These are phyloP conservation scores for Hortiboletus campestris DNA, from an alignment of 768 basidiomycete genomes.

Conservation along the genomic window DNA sequence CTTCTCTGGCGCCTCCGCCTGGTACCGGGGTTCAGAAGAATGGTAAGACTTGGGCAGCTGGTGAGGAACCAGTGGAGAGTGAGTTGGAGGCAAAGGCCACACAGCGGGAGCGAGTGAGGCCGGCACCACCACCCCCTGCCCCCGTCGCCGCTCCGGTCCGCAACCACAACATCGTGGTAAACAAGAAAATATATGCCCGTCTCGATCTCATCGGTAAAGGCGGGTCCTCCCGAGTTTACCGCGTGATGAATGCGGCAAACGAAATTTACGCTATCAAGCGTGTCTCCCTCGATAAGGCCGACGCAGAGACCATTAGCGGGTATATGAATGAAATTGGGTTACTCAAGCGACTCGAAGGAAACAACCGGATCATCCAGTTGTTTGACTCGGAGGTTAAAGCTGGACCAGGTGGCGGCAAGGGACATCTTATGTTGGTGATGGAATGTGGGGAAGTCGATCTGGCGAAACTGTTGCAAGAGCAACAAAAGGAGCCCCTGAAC, in stretches of 20 bases:
- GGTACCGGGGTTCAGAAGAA: conserved; percentile 22
- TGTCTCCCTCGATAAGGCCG: conserved; percentile 86
- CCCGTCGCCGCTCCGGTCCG: conserved; percentile 33
- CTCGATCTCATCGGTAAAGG: conserved; percentile 91
- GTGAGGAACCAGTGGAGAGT: conserved; percentile 42
- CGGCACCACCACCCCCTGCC: conserved; percentile 37
- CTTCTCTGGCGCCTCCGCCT: conserved; percentile 17
- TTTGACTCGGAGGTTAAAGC: conserved; percentile 85
- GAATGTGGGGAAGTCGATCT: conserved; percentile 96
- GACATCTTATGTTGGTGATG: conserved; percentile 84
- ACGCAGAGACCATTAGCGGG: conserved; percentile 82
- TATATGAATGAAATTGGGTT: conserved; percentile 97
- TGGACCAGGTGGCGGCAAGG: conserved; percentile 64
- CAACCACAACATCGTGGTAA: conserved; percentile 44
- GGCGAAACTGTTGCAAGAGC: conserved; percentile 77
- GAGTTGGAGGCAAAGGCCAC: conserved; percentile 30
- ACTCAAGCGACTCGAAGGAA: conserved; percentile 91
- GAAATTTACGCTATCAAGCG: conserved; percentile 91
- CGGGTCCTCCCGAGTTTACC: conserved; percentile 93
- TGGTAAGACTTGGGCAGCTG: conserved; percentile 46
- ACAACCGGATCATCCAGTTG: conserved; percentile 86
- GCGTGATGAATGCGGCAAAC: conserved; percentile 74
- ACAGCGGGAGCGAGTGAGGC: conserved; percentile 28
- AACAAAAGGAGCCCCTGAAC: conserved; percentile 79
- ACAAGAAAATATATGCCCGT: conserved; percentile 79